Evolutionary conservation across 2,329 filamentous ascomycete genomes (phyloP).

Genomic region (Thermothelomyces thermophilus): DNA sequence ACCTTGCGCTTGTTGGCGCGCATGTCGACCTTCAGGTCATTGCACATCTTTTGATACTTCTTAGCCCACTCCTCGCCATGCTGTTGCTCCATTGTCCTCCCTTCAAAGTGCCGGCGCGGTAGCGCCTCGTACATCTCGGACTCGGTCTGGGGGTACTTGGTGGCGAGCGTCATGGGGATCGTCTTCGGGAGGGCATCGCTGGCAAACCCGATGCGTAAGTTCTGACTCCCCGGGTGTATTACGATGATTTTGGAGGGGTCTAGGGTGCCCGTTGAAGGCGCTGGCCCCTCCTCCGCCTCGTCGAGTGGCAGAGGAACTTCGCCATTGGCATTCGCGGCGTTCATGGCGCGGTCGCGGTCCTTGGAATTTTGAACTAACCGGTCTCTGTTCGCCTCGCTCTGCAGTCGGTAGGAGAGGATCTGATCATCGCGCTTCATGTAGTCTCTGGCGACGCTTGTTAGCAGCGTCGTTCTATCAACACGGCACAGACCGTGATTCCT

Average conservation of each 20-base stretch:
- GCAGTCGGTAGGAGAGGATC: constrained; percentile 78
- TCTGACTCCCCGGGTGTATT: constrained; percentile 92
- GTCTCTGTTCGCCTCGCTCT: constrained; percentile 79
- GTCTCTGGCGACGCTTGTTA: constrained; percentile 52
- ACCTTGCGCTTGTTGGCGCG: constrained; percentile 90
- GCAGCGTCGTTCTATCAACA: neutral
- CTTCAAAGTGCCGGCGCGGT: constrained; percentile 62
- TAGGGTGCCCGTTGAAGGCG: constrained; percentile 51
- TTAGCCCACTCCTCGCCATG: constrained; percentile 78
- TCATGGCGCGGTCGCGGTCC: constrained; percentile 78
- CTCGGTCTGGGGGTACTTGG: constrained; percentile 70
- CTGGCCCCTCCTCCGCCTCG: constrained; percentile 50
- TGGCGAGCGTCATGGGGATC: constrained; percentile 85
- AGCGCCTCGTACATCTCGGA: constrained; percentile 75
- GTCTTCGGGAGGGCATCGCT: constrained; percentile 93
- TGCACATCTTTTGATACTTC: constrained; percentile 73
- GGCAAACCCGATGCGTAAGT: constrained; percentile 88
- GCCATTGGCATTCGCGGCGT: constrained; percentile 64
- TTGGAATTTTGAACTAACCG: constrained; percentile 79
- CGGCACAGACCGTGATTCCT: constrained; percentile 28
- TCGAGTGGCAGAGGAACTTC: constrained; percentile 56
- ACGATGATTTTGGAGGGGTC: constrained; percentile 88
- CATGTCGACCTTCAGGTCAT: constrained; percentile 85
- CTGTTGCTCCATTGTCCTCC: constrained; percentile 62
- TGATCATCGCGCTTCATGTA: constrained; percentile 99